Evolutionary conservation across 2,329 filamentous ascomycete species (phyloP), one percentile per base, ranked within the genome.

Genomic region (Monosporascus sp.): DNA sequence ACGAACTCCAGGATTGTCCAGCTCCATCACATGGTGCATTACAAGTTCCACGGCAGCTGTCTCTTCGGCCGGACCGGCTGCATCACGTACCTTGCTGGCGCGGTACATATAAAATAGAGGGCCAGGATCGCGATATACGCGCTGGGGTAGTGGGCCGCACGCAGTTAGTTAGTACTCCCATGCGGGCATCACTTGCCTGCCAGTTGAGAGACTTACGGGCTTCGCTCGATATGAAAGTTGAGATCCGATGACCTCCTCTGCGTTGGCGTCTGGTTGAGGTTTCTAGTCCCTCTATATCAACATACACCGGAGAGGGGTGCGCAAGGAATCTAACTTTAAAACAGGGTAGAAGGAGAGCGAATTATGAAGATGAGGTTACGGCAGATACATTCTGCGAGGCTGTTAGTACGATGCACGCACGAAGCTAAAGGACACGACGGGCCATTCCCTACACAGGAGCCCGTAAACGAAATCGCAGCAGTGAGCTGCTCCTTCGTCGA

Each of bases 401-500:
- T 15, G 15, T 31, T 31, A 18, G 15, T 53, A 46, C 28, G 28
- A 14, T 37, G 43, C 45, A 11, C 7, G 15, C 28, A 24, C n/a
- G 26, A 38, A n/a, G 17, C 17, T 38, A 28, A 38, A 2, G 17
- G 37, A n/a, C 7, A 37, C 18, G 9, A 48, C 31, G 2, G 20
- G 26, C 43, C 43, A 28, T 68, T 68, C 4, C 66, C 65, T 11
- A 68, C 53, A 26, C 66, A 68, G 35, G 68, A 68, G 0, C 65
- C 66, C 1, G 63, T 63, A 54, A 68, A 68, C 8, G 68, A 48
- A 5, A 68, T 57, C 1, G 59, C 63, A 3, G 61, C 59, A 1
- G 65, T 68, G 24, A 68, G 52, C 55, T 67, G 65, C 57, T 68
- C 67, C 64, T 68, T 68, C 17, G 66, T 68, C 35, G 63, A 67